These are phyloP conservation scores for Syncephalastrum monosporum DNA, from an alignment of 371 early-diverging fungal genomes.

Conservation along the genomic window DNA sequence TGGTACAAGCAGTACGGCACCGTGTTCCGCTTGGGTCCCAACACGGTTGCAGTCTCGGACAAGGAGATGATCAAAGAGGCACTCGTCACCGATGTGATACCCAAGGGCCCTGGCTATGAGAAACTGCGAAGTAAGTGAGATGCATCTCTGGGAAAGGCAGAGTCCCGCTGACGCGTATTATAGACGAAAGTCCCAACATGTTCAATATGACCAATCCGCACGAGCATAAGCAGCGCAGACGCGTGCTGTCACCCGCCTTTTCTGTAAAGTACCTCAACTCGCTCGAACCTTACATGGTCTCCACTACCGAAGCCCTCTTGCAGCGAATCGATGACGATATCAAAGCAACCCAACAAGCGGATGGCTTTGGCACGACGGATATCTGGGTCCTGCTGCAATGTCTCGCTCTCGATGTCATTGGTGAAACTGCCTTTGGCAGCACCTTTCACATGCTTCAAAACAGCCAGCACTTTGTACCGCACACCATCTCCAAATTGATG, in stretches of 20 bases:
- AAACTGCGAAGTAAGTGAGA: background rate
- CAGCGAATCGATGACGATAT: conserved; percentile 14
- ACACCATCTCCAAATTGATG: conserved; percentile 2
- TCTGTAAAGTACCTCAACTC: conserved; percentile 32
- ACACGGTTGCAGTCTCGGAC: conserved; percentile 15
- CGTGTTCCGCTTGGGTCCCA: conserved; percentile 18
- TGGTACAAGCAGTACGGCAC: conserved; percentile 16
- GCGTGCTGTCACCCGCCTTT: conserved; percentile 40
- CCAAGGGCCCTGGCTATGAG: conserved; percentile 12
- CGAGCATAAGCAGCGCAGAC: conserved; percentile 14
- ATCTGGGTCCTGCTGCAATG: conserved; percentile 29
- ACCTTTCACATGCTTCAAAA: conserved; percentile 42
- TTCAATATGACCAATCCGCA: no score
- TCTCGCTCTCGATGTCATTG: conserved; percentile 45
- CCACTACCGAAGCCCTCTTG: conserved; percentile 12
- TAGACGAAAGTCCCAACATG: no score
- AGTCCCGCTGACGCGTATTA: no score
- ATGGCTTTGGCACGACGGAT: conserved; percentile 19
- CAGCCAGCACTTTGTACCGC: conserved; percentile 32
- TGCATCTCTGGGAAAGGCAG: no score
- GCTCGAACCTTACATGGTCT: conserved; percentile 31
- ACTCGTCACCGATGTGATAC: conserved; percentile 18
- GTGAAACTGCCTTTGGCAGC: conserved; percentile 47
- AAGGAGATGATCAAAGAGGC: conserved; percentile 31
- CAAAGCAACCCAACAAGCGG: conserved; percentile 2